A percentile compares a stretch with the other conserved stretches of the same genome.
These are phyloP conservation scores for Cordyceps tenuipes DNA, from an alignment of 2,329 filamentous ascomycete species.

Conservation along the genomic window DNA sequence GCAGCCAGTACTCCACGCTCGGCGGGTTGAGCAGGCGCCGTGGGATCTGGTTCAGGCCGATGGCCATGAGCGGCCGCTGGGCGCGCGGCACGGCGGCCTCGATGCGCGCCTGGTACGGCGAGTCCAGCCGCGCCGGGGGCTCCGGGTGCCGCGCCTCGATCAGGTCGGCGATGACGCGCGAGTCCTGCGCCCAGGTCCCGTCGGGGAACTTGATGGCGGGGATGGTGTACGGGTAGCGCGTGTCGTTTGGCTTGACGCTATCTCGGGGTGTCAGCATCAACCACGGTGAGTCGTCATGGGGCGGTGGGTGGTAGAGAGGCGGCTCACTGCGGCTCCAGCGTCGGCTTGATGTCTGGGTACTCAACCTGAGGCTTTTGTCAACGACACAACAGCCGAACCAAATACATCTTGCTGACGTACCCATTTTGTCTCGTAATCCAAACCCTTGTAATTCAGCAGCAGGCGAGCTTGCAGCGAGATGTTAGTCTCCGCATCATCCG, in stretches of 20 bases:
- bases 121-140: constrained; percentile 50
- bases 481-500: constrained; percentile 1
- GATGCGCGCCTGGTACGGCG: constrained; percentile 38
- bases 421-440: constrained; percentile 63
- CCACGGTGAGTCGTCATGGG: background rate
- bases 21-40: constrained; percentile 40
- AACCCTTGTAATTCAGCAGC: constrained; percentile 56
- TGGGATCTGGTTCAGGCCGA: constrained; percentile 42
- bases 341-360: constrained; percentile 55
- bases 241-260: background rate
- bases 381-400: too few relatives aligned
- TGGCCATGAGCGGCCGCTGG: constrained; percentile 30
- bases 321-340: constrained; percentile 45
- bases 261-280: background rate
- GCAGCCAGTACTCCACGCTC: constrained; percentile 47
- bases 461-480: constrained; percentile 44
- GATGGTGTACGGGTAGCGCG: constrained; percentile 36
- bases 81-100: constrained; percentile 28
- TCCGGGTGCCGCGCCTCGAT: constrained; percentile 52
- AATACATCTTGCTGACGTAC: constrained; percentile 15
- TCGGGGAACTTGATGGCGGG: constrained; percentile 49
- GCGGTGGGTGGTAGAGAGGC: background rate
- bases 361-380: constrained; percentile 35
- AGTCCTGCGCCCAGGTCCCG: constrained; percentile 56
- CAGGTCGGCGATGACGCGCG: constrained; percentile 46